phyloP scores from a whole-genome alignment of 192 early-diverging fungal genomes.

The Podila verticillata region DNA sequence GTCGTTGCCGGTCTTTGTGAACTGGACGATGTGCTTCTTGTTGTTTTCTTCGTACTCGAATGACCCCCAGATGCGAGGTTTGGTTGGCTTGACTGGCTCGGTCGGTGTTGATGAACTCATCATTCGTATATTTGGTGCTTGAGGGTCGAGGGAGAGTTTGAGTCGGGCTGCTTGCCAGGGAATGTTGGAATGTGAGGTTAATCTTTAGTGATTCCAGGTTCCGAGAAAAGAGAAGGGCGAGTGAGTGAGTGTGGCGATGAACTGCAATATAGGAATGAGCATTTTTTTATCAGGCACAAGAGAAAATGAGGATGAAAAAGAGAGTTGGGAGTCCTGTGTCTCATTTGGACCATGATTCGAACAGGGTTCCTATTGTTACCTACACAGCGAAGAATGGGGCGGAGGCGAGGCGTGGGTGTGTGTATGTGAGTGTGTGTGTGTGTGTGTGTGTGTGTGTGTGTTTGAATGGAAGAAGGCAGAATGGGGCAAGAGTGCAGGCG shows the following conservation, averaged over 20 bases:
- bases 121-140: neutral
- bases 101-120: conserved; percentile 1
- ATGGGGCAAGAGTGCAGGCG: neutral
- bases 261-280: neutral
- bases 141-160: too few species aligned
- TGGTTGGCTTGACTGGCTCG: neutral
- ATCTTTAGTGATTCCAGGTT: neutral
- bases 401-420: too few species aligned
- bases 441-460: too few species aligned
- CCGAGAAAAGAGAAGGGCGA: neutral
- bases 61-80: conserved; percentile 39
- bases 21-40: conserved; percentile 26
- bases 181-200: neutral
- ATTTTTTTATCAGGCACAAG: neutral
- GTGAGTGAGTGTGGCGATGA: neutral
- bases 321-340: too few species aligned
- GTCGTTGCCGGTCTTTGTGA: conserved; percentile 47
- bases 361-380: too few species aligned
- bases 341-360: too few species aligned
- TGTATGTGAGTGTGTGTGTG: too few species aligned
- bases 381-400: too few species aligned
- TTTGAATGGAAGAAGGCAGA: neutral
- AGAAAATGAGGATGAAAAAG: too few species aligned
- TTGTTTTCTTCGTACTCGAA: conserved; percentile 39
- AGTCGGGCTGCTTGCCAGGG: neutral